Base-by-base conservation (phyloP, 768 basidiomycete genomes). In the Hemileccinum impolitum region DNA sequence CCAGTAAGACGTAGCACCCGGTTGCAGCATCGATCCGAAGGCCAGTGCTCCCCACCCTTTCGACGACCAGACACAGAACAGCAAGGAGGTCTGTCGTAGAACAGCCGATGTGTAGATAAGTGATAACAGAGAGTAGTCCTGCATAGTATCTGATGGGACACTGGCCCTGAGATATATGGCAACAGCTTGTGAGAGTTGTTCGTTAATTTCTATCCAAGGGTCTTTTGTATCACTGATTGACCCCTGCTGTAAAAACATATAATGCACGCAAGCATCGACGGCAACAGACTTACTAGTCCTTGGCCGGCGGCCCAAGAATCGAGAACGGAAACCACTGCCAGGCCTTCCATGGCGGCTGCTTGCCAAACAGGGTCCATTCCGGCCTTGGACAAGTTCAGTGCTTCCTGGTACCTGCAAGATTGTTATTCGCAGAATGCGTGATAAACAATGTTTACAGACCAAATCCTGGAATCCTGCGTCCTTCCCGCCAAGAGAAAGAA, bases 401-500 rank as follows among this genome's bases (percentile, higher is more conserved):
- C 87, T 72, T 98, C 94, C 45, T 82, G 79, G 67, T 93, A 98
- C 82, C 90, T 92, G 59, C 28, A 51, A 47, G 57, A 43, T 51
- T 53, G 55, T 57, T 48, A 57, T 55, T 56, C 57, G 48, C 45
- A 43, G 50, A 43, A 48, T 32, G 25, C 18, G 7, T 19, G 26
- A 32, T 26, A 48, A 52, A 43, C 58, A 35, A 47, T 15, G 23
- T n/a, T 8, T 14, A 65, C 73, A 44, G 70, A 94, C 90, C 92
- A 92, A 44, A 87, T 75, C 35, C 75, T 70, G 1, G 95, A 87
- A 60, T 98, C 94, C 42, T 83, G 81, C 32, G 82, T 79, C 54
- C 90, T 76, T n/a, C 96, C 95, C 7, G 91, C 79, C 21, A 98
- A 72, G 15, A 97, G 70, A 69, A 87, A 94, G 56, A 96, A 78